Percentiles rank a stretch among this genome's conserved stretches.
These are phyloP conservation scores for Uronychia binucleata DNA, from an alignment of 73 alveolate species.

Conservation along the genomic window DNA sequence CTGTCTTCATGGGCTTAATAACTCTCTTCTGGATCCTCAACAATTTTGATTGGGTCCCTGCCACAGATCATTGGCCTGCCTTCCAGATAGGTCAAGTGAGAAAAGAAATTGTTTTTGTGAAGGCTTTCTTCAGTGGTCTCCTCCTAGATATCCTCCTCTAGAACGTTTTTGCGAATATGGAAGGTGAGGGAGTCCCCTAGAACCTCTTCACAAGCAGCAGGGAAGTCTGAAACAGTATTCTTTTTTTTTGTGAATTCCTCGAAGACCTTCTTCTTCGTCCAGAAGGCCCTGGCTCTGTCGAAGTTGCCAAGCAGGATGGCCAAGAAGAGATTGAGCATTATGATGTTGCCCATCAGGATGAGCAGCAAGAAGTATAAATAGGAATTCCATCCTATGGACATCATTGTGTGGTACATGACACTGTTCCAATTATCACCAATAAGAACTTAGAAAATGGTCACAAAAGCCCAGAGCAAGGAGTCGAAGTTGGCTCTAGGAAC, in stretches of 20 bases:
- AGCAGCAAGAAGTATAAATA: slow-evolving; percentile 15
- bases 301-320: slow-evolving; percentile 68
- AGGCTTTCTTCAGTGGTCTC: neutral
- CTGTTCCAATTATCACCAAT: slow-evolving; percentile 65
- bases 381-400: slow-evolving; percentile 15
- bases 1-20: neutral
- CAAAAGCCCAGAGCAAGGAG: slow-evolving; percentile 29
- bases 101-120: too few species aligned
- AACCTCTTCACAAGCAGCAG: neutral
- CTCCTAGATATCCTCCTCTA: neutral
- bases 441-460: slow-evolving; percentile 46
- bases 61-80: too few species aligned
- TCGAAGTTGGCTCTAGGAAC: slow-evolving; percentile 49
- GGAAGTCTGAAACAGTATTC: neutral
- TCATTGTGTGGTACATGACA: slow-evolving; percentile 40
- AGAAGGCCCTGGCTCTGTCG: slow-evolving; percentile 24
- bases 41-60: too few species aligned
- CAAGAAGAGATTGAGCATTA: slow-evolving; percentile 47
- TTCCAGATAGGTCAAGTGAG: too few species aligned
- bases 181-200: slow-evolving; percentile 6
- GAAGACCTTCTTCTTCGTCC: slow-evolving; percentile 14
- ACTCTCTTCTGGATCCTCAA: too few species aligned
- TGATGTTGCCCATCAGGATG: slow-evolving; percentile 43
- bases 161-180: neutral
- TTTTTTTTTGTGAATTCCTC: neutral